phyloP scores from a whole-genome alignment of 1,139 yeast genomes.

The Sugiyamaella japonica region DNA sequence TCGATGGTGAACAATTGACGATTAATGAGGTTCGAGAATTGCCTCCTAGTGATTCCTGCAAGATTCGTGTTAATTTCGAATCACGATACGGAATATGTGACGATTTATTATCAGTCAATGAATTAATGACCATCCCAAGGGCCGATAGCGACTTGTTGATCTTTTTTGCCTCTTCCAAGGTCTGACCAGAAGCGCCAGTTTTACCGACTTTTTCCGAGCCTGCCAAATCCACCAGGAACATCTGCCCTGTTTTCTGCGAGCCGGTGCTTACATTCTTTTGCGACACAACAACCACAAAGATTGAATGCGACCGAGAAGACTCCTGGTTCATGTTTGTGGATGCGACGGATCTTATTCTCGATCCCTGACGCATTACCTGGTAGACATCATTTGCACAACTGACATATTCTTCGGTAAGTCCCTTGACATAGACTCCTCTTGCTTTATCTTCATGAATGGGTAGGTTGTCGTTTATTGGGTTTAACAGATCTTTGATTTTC shows the following conservation, averaged over 20 bases:
- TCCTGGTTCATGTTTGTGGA: conserved; percentile 73
- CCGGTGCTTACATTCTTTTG: conserved; percentile 61
- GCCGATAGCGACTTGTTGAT: conserved; percentile 77
- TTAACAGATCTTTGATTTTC: conserved; percentile 62
- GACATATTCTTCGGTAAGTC: conserved; percentile 62
- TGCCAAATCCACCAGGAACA: conserved; percentile 82
- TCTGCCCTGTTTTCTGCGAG: conserved; percentile 60
- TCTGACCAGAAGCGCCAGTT: conserved; percentile 75
- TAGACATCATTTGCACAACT: conserved; percentile 59
- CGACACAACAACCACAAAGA: conserved; percentile 63
- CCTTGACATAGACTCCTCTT: conserved; percentile 70
- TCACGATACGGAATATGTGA: conserved; percentile 78
- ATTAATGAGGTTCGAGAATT: conserved; percentile 80
- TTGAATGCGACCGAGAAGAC: conserved; percentile 81
- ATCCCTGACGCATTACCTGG: conserved; percentile 57
- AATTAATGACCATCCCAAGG: conserved; percentile 77
- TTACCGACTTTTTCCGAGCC: conserved; percentile 87
- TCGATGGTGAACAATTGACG: conserved; percentile 74
- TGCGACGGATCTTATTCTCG: conserved; percentile 55
- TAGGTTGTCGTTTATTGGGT: conserved; percentile 44
- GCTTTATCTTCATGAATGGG: conserved; percentile 66
- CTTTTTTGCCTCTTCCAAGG: conserved; percentile 80
- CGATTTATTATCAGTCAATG: conserved; percentile 68
- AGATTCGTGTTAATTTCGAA: conserved; percentile 76
- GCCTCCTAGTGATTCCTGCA: conserved; percentile 87